phyloP scores from a whole-genome alignment of 2,329 filamentous ascomycete genomes.

The Trichoderma sp. region DNA sequence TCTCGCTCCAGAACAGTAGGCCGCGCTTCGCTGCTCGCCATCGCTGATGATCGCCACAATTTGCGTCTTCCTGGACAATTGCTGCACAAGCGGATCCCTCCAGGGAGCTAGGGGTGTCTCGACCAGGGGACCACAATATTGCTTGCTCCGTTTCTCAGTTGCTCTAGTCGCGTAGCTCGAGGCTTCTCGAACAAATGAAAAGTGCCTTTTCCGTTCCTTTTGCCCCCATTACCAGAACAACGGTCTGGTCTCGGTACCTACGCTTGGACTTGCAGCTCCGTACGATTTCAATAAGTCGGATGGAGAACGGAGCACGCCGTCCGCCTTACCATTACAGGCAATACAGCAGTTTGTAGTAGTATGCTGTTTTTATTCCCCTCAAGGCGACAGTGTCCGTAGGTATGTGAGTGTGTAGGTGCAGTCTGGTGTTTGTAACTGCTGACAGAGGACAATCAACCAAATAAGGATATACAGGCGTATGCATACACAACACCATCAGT shows the following conservation, averaged over 20 bases:
- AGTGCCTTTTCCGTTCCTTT: background rate
- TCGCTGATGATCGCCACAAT: slow-evolving; percentile 20
- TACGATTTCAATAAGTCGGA: background rate
- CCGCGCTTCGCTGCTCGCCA: slow-evolving; percentile 6
- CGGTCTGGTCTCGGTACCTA: background rate
- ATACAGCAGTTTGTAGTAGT: background rate
- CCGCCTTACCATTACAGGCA: background rate
- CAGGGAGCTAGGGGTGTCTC: background rate
- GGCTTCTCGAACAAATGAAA: slow-evolving; percentile 20
- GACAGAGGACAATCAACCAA: background rate
- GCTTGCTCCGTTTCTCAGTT: background rate
- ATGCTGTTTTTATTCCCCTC: background rate
- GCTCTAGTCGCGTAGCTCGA: slow-evolving; percentile 2
- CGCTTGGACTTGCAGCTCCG: slow-evolving; percentile 4
- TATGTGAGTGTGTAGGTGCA: background rate
- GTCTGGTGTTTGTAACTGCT: slow-evolving; percentile 1
- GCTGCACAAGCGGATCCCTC: slow-evolving; percentile 10
- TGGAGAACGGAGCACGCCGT: slow-evolving; percentile 14
- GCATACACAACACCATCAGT: background rate
- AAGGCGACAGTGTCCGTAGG: too few species aligned
- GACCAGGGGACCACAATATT: slow-evolving; percentile 8
- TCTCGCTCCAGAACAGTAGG: background rate
- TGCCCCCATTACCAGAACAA: slow-evolving; percentile 10
- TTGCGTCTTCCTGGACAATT: background rate
- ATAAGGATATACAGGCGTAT: background rate